Base-by-base conservation (phyloP, 2,329 filamentous ascomycete species). In the Penicillium verrucosum region DNA sequence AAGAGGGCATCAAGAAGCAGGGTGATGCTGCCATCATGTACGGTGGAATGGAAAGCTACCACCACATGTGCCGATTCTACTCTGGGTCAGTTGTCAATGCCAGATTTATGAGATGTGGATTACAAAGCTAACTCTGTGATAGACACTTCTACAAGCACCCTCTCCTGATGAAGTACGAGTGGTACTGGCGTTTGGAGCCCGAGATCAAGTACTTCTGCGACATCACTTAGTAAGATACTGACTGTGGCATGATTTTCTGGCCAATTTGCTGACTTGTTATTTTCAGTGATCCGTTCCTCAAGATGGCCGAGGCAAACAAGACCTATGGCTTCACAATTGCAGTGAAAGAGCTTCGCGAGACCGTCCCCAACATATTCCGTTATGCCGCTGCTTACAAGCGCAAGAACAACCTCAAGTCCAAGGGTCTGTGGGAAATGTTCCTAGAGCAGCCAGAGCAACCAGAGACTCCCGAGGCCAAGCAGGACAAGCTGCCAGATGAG, bases 131-230 rank as follows among this genome's bases (percentile, higher is more conserved):
- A 70, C 47, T 67, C 64, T 45, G 60, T 30, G 10, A 41, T 56
- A 87, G 91, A 42, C 94, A 95, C 78, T 99, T 99, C 78, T 99
- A 94, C 81, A 96, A 97, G 75, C 94, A 99, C 73, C 89, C 92
- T 62, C 84, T 97, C 34, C 84, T 99, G 44, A 85, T 89, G 71
- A 97, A 97, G 77, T 99, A 97, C 77, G 92, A 97, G 72, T 99
- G 94, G 94, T 99, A 99, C 81, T 99, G 94, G 94, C 91, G 94
- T 62, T 81, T 99, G 67, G 94, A 99, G 82, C 94, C 94, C 63
- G 94, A 99, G 77, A 97, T 99, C 84, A 97, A 93, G 79, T 99
- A 97, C 80, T 99, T 99, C 80, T 99, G 94, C 77, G 94, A 99
- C 73, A 97, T 99, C 66, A 99, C 94, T 63, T 99, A 99, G 90